Percentiles rank a stretch among this genome's conserved stretches.
phyloP scores from a whole-genome alignment of 768 basidiomycete genomes.

The Phylloporus arenicola region DNA sequence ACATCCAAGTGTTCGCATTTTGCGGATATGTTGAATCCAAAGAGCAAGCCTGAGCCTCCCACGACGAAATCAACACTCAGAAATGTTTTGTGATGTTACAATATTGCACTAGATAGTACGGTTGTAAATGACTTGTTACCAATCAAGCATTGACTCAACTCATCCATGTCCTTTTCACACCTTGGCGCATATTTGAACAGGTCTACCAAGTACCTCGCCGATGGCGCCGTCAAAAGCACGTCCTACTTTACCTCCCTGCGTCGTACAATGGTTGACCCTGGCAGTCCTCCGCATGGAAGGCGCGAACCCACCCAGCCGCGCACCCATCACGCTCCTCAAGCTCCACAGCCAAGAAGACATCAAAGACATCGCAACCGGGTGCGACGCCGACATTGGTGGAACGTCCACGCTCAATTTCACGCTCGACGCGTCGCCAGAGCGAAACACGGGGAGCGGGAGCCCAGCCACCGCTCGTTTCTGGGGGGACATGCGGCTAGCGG shows the following conservation, averaged over 20 bases:
- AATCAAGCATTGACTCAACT: background rate
- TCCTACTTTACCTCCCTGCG: conserved; percentile 13
- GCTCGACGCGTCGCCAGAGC: conserved; percentile 49
- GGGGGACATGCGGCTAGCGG: conserved; percentile 71
- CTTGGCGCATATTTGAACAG: conserved; percentile 34
- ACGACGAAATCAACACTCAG: too few relatives aligned
- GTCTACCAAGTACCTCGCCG: conserved; percentile 35
- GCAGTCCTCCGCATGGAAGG: conserved; percentile 75
- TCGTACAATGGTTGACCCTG: conserved; percentile 8
- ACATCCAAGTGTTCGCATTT: conserved; percentile 3
- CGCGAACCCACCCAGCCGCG: conserved; percentile 54
- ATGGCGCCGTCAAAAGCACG: conserved; percentile 40
- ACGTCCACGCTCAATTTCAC: conserved; percentile 74
- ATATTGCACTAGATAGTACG: too few relatives aligned
- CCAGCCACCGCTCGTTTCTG: conserved; percentile 64
- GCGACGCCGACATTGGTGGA: conserved; percentile 87
- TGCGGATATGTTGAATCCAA: background rate
- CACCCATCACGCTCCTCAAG: conserved; percentile 59
- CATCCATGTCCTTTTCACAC: conserved; percentile 23
- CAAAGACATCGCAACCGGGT: conserved; percentile 66
- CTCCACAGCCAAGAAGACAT: conserved; percentile 59
- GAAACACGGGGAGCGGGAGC: conserved; percentile 42
- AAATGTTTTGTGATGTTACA: background rate
- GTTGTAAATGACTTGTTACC: background rate
- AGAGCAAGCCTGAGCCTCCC: background rate